Base-by-base conservation (phyloP, 306 rosid genomes). In the Sechiopsis laciniata region DNA sequence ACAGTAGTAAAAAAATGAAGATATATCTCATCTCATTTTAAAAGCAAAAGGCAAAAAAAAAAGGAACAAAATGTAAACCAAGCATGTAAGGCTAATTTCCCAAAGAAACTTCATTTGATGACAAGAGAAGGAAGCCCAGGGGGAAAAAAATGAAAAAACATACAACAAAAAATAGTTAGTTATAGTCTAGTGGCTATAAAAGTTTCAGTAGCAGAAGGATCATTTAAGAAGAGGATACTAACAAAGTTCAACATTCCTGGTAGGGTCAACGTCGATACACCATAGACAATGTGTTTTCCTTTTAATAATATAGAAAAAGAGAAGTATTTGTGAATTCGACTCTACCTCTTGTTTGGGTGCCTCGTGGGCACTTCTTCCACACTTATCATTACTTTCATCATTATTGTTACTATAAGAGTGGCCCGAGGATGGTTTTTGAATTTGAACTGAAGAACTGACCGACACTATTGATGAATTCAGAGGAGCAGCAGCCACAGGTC, bases 401-500 rank as follows among this genome's bases (percentile, higher is more conserved):
- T 80, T 83, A 82, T 88, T 80, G 51, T 64, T 80, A 59, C 80
- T 78, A 66, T 79, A 83, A 20, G 82, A 85, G 32, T 9, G 73
- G 54, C 87, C 95, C 80, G 85, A 89, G 24, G 90, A 84, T 60
- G 85, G 78, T 55, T 89, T 93, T 26, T 95, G 90, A 74, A 84
- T 85, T 66, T 86, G 95, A 71, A 89, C 95, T 45, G 99, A 88
- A 76, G 97, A 91, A 59, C 91, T 89, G 67, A 83, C 59, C 29
- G 92, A 84, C 72, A 75, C 87, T 10, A 87, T 76, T 79, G 91
- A 69, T 8, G 96, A 69, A 87, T 84, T 88, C 0, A 76, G 82
- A 2, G 19, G 84, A 51, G 85, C 85, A 56, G 90, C 48, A 73
- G 77, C 71, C 0, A 81, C 67, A 55, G 99, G 99, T 80, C 90